Evolutionary conservation across 805 yeast species (phyloP).

Genomic region (Candida ulmi): DNA sequence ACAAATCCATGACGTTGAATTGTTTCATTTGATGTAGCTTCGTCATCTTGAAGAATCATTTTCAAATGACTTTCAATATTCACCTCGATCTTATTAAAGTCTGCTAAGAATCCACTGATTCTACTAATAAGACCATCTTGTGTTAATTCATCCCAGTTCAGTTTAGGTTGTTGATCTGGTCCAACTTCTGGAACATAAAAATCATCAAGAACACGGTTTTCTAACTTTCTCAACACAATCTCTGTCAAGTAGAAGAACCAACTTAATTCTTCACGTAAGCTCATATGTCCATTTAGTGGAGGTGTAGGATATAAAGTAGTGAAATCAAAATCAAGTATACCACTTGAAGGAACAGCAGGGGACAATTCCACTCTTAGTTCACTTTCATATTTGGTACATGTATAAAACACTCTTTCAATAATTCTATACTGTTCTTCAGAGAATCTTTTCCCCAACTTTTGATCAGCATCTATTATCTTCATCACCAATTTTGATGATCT

Average conservation of each 20-base stretch:
- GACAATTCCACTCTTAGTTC: conserved; percentile 22
- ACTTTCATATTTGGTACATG: conserved; percentile 20
- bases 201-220: conserved; percentile 20
- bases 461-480: conserved; percentile 15
- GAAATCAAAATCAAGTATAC: conserved; percentile 20
- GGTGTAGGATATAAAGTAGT: conserved; percentile 19
- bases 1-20: conserved; percentile 19
- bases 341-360: conserved; percentile 21
- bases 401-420: conserved; percentile 18
- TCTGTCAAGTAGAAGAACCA: conserved; percentile 23
- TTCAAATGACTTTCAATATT: conserved; percentile 11
- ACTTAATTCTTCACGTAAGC: conserved; percentile 14
- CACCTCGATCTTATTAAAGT: conserved; percentile 16
- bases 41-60: conserved; percentile 11
- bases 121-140: conserved; percentile 7
- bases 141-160: conserved; percentile 16
- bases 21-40: conserved; percentile 3
- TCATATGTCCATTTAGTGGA: conserved; percentile 14
- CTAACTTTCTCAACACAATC: conserved; percentile 19
- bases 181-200: conserved; percentile 14
- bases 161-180: conserved; percentile 6
- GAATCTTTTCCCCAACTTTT: conserved; percentile 14
- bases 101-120: conserved; percentile 11
- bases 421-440: conserved; percentile 12
- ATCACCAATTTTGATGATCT: conserved; percentile 17